phyloP scores from a whole-genome alignment of 2,329 filamentous ascomycete species.

The Curvularia hawaiiensis region DNA sequence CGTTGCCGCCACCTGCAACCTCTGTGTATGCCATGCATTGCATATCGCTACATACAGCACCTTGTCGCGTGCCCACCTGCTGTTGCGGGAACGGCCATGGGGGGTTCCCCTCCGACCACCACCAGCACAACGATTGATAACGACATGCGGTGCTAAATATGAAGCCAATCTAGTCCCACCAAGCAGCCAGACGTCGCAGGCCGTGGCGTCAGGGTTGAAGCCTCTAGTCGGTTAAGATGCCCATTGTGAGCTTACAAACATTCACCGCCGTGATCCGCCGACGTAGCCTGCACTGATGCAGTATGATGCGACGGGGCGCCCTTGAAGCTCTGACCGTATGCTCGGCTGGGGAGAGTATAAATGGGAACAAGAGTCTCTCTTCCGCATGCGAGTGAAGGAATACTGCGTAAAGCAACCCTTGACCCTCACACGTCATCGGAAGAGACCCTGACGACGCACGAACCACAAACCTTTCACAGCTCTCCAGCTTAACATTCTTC shows the following conservation, averaged over 20 bases:
- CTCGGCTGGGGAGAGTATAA: conserved; percentile 9
- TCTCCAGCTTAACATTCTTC: not conserved
- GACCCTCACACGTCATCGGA: conserved; percentile 25
- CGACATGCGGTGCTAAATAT: not conserved
- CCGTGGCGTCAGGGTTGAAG: conserved; percentile 2
- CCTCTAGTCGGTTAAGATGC: conserved; percentile 5
- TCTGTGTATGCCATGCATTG: not conserved
- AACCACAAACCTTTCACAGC: conserved; percentile 18
- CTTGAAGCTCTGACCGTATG: conserved; percentile 18
- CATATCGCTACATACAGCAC: conserved; percentile 2
- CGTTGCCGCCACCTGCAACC: conserved; percentile 1
- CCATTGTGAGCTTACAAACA: conserved; percentile 10
- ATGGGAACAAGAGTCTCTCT: not conserved
- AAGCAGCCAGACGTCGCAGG: not conserved
- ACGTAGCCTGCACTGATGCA: conserved; percentile 10
- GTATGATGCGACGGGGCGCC: conserved; percentile 9
- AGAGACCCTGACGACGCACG: conserved; percentile 15
- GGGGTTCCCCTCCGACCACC: not conserved
- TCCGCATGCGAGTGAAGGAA: not conserved
- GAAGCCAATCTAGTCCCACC: not conserved
- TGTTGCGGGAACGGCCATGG: conserved; percentile 8
- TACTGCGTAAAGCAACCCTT: conserved; percentile 14
- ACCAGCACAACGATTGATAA: not conserved
- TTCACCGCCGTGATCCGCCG: conserved; percentile 25
- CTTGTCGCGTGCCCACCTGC: conserved; percentile 35